phyloP scores from a whole-genome alignment of 768 basidiomycete species.

The Lyophyllum shimeji region DNA sequence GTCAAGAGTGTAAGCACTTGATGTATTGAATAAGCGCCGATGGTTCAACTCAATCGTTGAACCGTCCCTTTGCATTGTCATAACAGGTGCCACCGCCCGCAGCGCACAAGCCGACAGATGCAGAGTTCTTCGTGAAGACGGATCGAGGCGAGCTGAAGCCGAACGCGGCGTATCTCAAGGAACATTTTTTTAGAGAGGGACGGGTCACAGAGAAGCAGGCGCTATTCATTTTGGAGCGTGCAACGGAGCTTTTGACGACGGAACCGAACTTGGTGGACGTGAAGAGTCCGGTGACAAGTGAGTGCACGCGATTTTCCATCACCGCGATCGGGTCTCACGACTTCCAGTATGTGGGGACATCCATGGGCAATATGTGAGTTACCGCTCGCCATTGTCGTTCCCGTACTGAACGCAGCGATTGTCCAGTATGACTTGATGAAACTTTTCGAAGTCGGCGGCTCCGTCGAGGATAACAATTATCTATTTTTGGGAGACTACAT shows the following conservation, averaged over 20 bases:
- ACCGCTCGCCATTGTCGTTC: background rate
- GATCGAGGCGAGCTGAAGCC: constrained; percentile 58
- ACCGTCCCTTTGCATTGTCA: constrained; percentile 2
- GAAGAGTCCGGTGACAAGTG: constrained; percentile 88
- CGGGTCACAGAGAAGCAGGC: constrained; percentile 83
- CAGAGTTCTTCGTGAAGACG: constrained; percentile 63
- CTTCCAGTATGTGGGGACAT: constrained; percentile 90
- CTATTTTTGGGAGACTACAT: constrained; percentile 97
- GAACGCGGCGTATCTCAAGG: constrained; percentile 77
- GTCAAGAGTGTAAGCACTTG: constrained; percentile 17
- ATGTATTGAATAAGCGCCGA: constrained; percentile 8
- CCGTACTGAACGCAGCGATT: background rate
- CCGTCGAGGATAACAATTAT: constrained; percentile 78
- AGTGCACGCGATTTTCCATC: constrained; percentile 26
- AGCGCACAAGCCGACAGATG: constrained; percentile 62
- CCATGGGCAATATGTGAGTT: constrained; percentile 89
- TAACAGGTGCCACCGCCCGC: constrained; percentile 71
- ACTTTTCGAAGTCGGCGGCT: constrained; percentile 92
- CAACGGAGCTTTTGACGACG: constrained; percentile 60
- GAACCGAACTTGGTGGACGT: constrained; percentile 90
- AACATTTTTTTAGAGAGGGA: constrained; percentile 89
- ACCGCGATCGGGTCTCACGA: background rate
- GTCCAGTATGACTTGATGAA: constrained; percentile 96
- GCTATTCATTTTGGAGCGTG: constrained; percentile 71
- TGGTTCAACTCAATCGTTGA: background rate